Evolutionary conservation across 805 yeast species (phyloP).

Genomic region (Candida andamanensis): DNA sequence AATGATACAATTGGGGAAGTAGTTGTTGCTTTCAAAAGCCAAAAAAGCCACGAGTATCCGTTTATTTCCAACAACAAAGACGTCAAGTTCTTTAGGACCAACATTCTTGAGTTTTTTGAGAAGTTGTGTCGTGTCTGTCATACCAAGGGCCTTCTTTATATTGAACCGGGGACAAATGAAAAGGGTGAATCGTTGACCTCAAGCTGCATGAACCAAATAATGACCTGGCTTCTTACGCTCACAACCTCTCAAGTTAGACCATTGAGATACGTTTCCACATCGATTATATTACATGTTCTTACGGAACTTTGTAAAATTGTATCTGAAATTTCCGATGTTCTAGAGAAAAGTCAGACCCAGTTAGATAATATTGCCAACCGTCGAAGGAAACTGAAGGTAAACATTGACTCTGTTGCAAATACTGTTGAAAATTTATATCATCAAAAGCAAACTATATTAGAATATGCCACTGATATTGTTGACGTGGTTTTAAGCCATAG

Average conservation of each 20-base stretch:
- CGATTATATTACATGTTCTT: constrained; percentile 54
- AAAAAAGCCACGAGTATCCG: constrained; percentile 66
- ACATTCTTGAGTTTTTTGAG: constrained; percentile 52
- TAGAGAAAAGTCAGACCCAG: constrained; percentile 44
- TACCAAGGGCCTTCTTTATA: constrained; percentile 58
- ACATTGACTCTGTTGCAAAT: constrained; percentile 36
- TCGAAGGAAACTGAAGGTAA: constrained; percentile 41
- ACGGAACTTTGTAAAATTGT: constrained; percentile 52
- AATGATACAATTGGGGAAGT: constrained; percentile 70
- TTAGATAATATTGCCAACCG: constrained; percentile 20
- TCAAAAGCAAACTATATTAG: constrained; percentile 51
- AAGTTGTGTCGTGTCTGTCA: constrained; percentile 48
- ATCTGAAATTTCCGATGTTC: constrained; percentile 26
- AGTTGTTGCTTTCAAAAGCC: constrained; percentile 55
- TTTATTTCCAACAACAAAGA: constrained; percentile 47
- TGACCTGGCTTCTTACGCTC: constrained; percentile 73
- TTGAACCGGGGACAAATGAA: constrained; percentile 10
- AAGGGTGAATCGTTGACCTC: constrained; percentile 24
- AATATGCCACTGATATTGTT: constrained; percentile 59
- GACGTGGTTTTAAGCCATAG: constrained; percentile 68
- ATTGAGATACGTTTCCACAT: constrained; percentile 62
- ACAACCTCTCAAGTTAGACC: constrained; percentile 68
- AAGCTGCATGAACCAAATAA: constrained; percentile 47
- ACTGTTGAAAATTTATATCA: constrained; percentile 15
- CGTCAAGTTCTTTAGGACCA: constrained; percentile 47